Base-by-base conservation (phyloP, 257 asterid species). In the Coffea eugenioides region DNA sequence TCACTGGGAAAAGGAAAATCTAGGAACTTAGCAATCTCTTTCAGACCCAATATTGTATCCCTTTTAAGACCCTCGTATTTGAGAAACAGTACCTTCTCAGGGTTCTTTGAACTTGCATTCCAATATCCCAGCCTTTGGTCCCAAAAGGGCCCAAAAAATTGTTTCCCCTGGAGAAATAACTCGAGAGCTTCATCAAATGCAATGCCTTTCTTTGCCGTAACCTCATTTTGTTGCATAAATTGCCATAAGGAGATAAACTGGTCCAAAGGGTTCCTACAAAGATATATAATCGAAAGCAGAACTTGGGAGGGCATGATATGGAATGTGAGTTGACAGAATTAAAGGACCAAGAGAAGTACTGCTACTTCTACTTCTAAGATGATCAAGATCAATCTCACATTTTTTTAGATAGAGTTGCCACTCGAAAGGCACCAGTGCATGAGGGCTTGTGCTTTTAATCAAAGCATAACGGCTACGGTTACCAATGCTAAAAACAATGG, bases 401-500 rank as follows among this genome's bases (percentile, higher is more conserved):
- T 9, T 9, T n/a, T 8, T 23, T 1, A 12, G 15, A n/a, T 8
- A n/a, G 2, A 74, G 16, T 2, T 18, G 34, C 8, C 1, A 36
- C 16, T 36, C 36, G 66, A 56, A 74, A 8, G 51, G 78, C 8
- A 74, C 52, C 8, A 54, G 69, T 20, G 2, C 54, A 54, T 74
- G 67, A 57, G 78, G 66, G 52, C 20, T 74, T 14, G 68, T 5
- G 51, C 18, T 14, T 31, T 39, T 56, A 52, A 56, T 57, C 66
- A 56, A 8, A 0, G 8, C 0, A 10, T 20, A 56, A 0, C 0
- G 3, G 49, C 66, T 21, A 13, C 73, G 64, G 36, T 45, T 7
- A 12, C 52, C 27, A 18, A 80, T 64, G 0, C 79, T 46, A 45
- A 74, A 75, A 25, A 69, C 51, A 16, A 81, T 14, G 62, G 84